Evolutionary conservation across 2,329 filamentous ascomycete species (phyloP), one percentile per base, ranked within the genome.

Genomic region (Calonectria henricotiae): DNA sequence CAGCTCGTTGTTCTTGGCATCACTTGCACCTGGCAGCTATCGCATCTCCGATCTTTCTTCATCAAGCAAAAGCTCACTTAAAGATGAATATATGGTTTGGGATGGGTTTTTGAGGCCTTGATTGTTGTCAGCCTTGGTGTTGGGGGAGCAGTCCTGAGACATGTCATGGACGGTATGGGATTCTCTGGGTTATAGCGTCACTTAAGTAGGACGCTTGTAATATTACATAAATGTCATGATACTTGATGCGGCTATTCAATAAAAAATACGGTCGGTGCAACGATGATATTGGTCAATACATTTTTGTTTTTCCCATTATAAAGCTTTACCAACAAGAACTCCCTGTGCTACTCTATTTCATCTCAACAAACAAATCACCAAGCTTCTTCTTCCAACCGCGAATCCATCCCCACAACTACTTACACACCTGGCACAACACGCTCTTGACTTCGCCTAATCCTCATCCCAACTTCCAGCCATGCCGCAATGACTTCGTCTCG

Each of bases 41-140:
- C 95, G 65, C 96, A 99, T 85, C 89, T 99, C 78, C 90, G 96
- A 77, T 93, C 94, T 55, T 99, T 99, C 89, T 99, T 99, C 87
- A 99, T 99, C 88, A 99, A 99, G 89, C 96, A 98, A 87, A 99
- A 99, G 89, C 91, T 99, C 82, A 98, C 96, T 70, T 99, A 90
- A 84, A 58, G 46, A 30, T 35, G 49, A 84, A 47, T 49, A 30
- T 9, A 20, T 9, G 35, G 9, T 32, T 58, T 17, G 47, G 54
- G 49, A 32, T 62, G 39, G 54, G 67, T 58, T 54, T 71, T 43
- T 47, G 44, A 49, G 67, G 54, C 47, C 39, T 55, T 43, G 32
- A 55, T 67, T 54, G 51, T 70, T 51, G 20, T 67, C 55, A 17
- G 58, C 60, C 58, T 44, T 61, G 65, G 64, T 74, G 66, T 75